A percentile compares a stretch with the other conserved stretches of the same genome.
Conservation (phyloP, 2,329 filamentous ascomycete genomes). For the Neoarthrinium moseri region DNA sequence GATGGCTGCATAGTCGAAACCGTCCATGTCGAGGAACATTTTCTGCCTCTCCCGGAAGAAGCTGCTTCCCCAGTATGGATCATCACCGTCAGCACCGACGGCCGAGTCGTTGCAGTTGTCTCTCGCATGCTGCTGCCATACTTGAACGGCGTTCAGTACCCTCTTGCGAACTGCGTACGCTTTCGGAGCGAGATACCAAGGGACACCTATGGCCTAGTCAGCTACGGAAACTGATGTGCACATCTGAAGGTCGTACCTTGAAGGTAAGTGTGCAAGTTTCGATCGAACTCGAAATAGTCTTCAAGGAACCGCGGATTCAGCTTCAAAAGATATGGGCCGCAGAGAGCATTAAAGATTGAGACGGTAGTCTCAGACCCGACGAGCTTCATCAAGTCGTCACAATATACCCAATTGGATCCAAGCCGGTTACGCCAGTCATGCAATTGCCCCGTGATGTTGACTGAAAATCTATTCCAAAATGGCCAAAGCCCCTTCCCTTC, state of each 20-base stretch:
- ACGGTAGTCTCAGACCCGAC: constrained; percentile 19
- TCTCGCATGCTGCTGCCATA: constrained; percentile 17
- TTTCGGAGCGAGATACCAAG: constrained; percentile 22
- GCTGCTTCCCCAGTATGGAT: constrained; percentile 19
- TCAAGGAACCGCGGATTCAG: constrained; percentile 20
- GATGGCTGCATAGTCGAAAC: constrained; percentile 16
- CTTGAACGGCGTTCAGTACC: constrained; percentile 17
- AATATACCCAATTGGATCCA: constrained; percentile 15
- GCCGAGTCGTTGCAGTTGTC: constrained; percentile 14
- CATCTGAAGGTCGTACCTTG: background rate
- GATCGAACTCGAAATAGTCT: constrained; percentile 22
- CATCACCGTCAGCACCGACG: constrained; percentile 16
- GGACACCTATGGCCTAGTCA: background rate
- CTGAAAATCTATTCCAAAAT: constrained; percentile 22
- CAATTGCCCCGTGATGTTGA: constrained; percentile 18
- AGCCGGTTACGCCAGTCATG: constrained; percentile 11
- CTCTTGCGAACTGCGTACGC: constrained; percentile 21
- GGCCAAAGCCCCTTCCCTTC: constrained; percentile 22
- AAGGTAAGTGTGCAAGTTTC: constrained; percentile 1
- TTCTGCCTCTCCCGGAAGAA: constrained; percentile 16
- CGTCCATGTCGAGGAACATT: constrained; percentile 9
- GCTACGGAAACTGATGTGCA: background rate
- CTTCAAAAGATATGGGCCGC: constrained; percentile 21
- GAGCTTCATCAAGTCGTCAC: constrained; percentile 19
- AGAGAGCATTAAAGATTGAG: constrained; percentile 21